Evolutionary conservation across 129 eudicot species (phyloP).

Genomic region (Gnaphalium uliginosum): DNA sequence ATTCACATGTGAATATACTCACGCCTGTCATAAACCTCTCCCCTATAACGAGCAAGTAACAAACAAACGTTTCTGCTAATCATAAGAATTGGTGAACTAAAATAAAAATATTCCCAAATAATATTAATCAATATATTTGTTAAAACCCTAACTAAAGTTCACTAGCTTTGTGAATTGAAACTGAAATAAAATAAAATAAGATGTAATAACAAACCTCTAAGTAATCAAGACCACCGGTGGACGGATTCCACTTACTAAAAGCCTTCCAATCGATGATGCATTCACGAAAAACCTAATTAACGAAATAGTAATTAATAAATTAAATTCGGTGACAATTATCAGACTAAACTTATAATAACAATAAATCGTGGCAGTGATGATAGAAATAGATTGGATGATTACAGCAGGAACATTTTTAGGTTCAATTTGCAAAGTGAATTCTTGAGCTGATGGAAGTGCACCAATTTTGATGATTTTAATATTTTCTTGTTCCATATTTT

Average conservation of each 20-base stretch:
- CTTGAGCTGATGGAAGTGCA: constrained; percentile 55
- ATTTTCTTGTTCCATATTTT: constrained; percentile 40
- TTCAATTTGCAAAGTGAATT: constrained; percentile 66
- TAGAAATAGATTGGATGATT: constrained; percentile 8
- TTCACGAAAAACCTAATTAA: constrained; percentile 62
- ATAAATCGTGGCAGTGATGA: background rate
- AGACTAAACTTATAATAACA: no score
- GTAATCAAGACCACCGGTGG: constrained; percentile 74
- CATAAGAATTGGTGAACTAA: no score
- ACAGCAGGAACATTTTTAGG: constrained; percentile 74
- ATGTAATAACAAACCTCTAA: constrained; percentile 51
- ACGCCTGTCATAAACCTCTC: no score
- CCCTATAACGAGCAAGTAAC: no score
- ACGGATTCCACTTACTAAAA: constrained; percentile 63
- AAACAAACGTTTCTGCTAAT: no score
- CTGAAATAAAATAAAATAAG: constrained; percentile 15
- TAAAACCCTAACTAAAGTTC: background rate
- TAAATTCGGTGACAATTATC: background rate
- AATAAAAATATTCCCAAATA: no score
- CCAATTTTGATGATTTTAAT: constrained; percentile 34
- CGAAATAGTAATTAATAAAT: background rate
- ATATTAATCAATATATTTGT: no score
- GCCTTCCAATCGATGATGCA: constrained; percentile 79
- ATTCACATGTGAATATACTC: no score
- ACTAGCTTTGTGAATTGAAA: background rate